phyloP scores from a whole-genome alignment of 2,329 filamentous ascomycete genomes.

The Stachybotrys echinatus region DNA sequence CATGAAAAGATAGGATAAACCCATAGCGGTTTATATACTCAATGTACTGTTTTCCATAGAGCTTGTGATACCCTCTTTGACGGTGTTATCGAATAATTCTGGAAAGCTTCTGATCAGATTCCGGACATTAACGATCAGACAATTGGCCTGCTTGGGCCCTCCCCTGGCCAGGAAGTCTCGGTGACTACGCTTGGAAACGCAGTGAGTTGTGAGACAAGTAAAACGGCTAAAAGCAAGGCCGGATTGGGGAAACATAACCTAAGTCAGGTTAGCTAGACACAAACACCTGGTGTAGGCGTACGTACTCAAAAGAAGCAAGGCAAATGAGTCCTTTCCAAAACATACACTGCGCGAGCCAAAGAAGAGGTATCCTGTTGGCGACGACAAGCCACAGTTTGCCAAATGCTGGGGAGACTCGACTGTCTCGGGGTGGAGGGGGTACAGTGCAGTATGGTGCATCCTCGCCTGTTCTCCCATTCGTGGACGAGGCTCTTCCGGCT shows the following conservation, averaged over 20 bases:
- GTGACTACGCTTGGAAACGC: too few relatives aligned
- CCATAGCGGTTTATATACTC: too few relatives aligned
- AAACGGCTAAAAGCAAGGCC: background rate
- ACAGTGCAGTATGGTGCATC: background rate
- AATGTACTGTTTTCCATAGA: too few relatives aligned
- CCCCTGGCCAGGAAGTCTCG: too few relatives aligned
- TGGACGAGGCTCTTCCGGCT: background rate
- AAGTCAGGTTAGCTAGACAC: background rate
- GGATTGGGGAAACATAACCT: background rate
- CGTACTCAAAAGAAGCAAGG: background rate
- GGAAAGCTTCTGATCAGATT: too few relatives aligned
- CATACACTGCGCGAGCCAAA: background rate
- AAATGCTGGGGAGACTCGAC: background rate
- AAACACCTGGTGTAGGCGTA: background rate
- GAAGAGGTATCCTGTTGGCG: background rate
- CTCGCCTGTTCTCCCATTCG: background rate
- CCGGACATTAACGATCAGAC: too few relatives aligned
- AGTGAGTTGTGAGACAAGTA: too few relatives aligned
- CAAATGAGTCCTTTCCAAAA: background rate
- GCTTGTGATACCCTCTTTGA: too few relatives aligned
- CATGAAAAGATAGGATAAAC: too few relatives aligned
- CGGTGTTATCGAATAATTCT: too few relatives aligned
- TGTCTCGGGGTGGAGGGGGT: background rate
- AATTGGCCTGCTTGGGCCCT: too few relatives aligned
- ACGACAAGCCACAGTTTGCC: background rate